Evolutionary conservation across 2,329 filamentous ascomycete genomes (phyloP).

Genomic region (Ceratocystiopsis minuta): DNA sequence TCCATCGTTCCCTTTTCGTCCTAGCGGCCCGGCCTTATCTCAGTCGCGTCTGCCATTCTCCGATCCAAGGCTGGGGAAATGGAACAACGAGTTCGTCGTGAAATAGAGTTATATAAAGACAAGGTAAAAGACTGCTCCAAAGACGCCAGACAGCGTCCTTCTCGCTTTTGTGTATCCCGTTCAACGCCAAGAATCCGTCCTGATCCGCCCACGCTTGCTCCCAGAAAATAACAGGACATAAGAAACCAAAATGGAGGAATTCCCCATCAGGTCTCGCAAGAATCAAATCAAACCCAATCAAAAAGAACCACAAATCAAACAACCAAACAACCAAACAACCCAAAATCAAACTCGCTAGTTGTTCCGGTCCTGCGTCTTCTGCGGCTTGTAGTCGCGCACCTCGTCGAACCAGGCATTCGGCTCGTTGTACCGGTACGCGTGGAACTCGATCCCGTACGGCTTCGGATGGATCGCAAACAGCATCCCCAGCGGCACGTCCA

Average conservation of each 20-base stretch:
- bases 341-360: conserved; percentile 9
- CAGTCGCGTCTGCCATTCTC: too few relatives aligned
- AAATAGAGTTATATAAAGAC: neutral
- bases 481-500: conserved; percentile 87
- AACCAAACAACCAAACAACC: too few relatives aligned
- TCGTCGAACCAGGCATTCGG: conserved; percentile 65
- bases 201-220: too few relatives aligned
- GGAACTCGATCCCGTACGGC: conserved; percentile 93
- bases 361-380: conserved; percentile 31
- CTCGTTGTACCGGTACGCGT: conserved; percentile 81
- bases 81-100: too few relatives aligned
- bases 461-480: conserved; percentile 92
- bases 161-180: too few relatives aligned
- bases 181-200: too few relatives aligned
- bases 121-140: neutral
- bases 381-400: conserved; percentile 65
- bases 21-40: too few relatives aligned
- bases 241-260: neutral
- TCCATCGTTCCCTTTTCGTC: too few relatives aligned
- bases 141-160: neutral
- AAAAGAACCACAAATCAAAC: too few relatives aligned
- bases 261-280: too few relatives aligned
- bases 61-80: too few relatives aligned
- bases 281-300: neutral
- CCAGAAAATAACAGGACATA: neutral